These are phyloP conservation scores for Moricandia arvensis DNA, from an alignment of 345 rosid genomes.

Conservation along the genomic window DNA sequence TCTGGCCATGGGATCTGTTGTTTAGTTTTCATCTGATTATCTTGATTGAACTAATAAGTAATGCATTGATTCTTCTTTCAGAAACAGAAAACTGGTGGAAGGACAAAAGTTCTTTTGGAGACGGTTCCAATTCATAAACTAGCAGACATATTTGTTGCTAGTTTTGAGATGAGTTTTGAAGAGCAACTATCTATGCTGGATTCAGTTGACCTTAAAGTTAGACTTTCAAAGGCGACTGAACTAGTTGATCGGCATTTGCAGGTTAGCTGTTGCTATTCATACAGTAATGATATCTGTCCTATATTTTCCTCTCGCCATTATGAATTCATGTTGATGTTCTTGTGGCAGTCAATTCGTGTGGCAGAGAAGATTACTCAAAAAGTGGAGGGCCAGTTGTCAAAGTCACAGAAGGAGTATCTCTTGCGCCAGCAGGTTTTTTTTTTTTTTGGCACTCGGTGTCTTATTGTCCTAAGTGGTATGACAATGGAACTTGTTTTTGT, in stretches of 20 bases:
- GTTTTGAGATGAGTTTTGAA: constrained; percentile 97
- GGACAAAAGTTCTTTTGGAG: constrained; percentile 93
- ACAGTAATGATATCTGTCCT: constrained; percentile 18
- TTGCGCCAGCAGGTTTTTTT: constrained; percentile 93
- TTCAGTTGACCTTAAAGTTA: constrained; percentile 86
- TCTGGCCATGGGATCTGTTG: constrained; percentile 2
- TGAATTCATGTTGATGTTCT: constrained; percentile 34
- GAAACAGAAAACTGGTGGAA: constrained; percentile 96
- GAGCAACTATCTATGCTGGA: constrained; percentile 96
- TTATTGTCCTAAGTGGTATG: constrained; percentile 1
- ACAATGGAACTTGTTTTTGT: constrained; percentile 26
- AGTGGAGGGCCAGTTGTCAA: constrained; percentile 98
- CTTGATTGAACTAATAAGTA: constrained; percentile 5
- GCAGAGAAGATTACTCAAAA: constrained; percentile 98
- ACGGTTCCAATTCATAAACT: constrained; percentile 94
- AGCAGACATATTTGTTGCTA: constrained; percentile 99
- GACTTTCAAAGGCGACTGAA: constrained; percentile 95
- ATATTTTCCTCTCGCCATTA: constrained; percentile 15
- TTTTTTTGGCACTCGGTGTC: constrained; percentile 18
- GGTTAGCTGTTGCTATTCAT: constrained; percentile 46
- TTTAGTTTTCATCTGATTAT: constrained; percentile 7
- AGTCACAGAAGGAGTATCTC: constrained; percentile 98
- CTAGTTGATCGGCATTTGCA: constrained; percentile 97
- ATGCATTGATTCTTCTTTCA: constrained; percentile 35
- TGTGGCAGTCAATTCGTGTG: constrained; percentile 95